Evolutionary conservation across 2,329 filamentous ascomycete species (phyloP).

Genomic region (Myriosclerotinia curreyana): DNA sequence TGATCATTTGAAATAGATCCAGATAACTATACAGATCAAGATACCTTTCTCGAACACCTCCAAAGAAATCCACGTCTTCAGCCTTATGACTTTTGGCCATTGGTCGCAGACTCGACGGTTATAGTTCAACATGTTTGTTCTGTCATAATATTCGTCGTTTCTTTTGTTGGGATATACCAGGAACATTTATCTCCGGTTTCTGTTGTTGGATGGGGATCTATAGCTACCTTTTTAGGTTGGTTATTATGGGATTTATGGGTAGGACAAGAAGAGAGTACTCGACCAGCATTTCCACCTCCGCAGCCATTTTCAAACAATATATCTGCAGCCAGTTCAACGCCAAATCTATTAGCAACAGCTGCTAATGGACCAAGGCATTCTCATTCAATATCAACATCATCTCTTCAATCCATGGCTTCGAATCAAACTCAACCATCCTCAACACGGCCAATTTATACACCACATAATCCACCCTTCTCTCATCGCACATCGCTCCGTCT

Average conservation of each 20-base stretch:
- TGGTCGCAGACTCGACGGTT: constrained; percentile 91
- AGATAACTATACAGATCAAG: constrained; percentile 98
- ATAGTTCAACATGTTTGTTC: constrained; percentile 97
- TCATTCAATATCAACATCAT: constrained; percentile 17
- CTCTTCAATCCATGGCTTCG: constrained; percentile 29
- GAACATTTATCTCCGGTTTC: constrained; percentile 86
- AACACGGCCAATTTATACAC: constrained; percentile 46
- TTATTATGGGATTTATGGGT: constrained; percentile 90
- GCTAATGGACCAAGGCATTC: constrained; percentile 7
- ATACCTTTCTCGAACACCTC: constrained; percentile 92
- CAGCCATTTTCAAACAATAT: constrained; percentile 21
- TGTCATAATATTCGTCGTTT: constrained; percentile 90
- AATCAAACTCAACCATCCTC: constrained; percentile 53
- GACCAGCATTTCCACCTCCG: constrained; percentile 23
- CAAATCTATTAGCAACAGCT: constrained; percentile 28
- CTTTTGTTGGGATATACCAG: constrained; percentile 86
- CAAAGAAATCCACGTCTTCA: constrained; percentile 91
- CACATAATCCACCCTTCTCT: constrained; percentile 30
- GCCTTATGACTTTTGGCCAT: constrained; percentile 96
- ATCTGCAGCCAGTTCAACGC: constrained; percentile 35
- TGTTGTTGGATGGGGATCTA: constrained; percentile 79
- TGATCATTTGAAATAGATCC: constrained; percentile 59
- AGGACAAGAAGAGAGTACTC: constrained; percentile 57
- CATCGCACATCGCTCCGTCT: constrained; percentile 58
- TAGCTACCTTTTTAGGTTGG: constrained; percentile 84